Evolutionary conservation across 1,284 basidiomycete species (phyloP).

Genomic region (Papiliotrema laurentii): DNA sequence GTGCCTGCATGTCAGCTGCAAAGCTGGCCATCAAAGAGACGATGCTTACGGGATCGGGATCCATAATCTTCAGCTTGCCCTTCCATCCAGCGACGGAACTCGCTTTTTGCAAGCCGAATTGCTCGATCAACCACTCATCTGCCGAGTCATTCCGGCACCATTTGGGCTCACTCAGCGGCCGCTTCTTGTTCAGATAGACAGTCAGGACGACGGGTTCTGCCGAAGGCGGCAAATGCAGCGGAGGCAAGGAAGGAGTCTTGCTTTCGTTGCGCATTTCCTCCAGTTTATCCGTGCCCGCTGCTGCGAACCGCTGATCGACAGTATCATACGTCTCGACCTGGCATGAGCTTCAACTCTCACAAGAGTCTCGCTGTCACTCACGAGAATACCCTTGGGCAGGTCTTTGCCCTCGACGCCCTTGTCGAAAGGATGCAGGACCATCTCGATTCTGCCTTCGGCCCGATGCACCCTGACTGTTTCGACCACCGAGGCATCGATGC

Average conservation of each 20-base stretch:
- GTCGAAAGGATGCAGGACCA: slow-evolving; percentile 60
- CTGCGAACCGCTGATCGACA: slow-evolving; percentile 39
- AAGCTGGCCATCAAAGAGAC: too few species aligned
- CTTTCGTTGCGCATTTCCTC: slow-evolving; percentile 23
- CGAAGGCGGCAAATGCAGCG: slow-evolving; percentile 12
- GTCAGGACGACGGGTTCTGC: slow-evolving; percentile 22
- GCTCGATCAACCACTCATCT: slow-evolving; percentile 80
- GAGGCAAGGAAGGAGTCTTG: slow-evolving; percentile 17
- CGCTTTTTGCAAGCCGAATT: slow-evolving; percentile 60
- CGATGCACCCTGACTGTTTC: slow-evolving; percentile 75
- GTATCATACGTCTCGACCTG: slow-evolving; percentile 45
- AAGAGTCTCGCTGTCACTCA: slow-evolving; percentile 42
- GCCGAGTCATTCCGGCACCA: slow-evolving; percentile 94
- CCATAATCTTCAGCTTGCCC: slow-evolving; percentile 82
- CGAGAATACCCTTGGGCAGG: slow-evolving; percentile 45
- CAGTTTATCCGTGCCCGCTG: slow-evolving; percentile 26
- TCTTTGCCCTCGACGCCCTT: slow-evolving; percentile 32
- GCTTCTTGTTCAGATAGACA: slow-evolving; percentile 71
- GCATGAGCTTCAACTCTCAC: not conserved
- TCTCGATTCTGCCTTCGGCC: slow-evolving; percentile 77
- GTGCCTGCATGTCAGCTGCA: slow-evolving; percentile 56
- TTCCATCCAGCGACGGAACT: slow-evolving; percentile 74
- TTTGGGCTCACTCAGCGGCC: slow-evolving; percentile 85
- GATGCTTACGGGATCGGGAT: slow-evolving; percentile 83
- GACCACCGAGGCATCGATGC: slow-evolving; percentile 83